Base-by-base conservation (phyloP, 2,329 filamentous ascomycete species). In the Aspergillus unguis region DNA sequence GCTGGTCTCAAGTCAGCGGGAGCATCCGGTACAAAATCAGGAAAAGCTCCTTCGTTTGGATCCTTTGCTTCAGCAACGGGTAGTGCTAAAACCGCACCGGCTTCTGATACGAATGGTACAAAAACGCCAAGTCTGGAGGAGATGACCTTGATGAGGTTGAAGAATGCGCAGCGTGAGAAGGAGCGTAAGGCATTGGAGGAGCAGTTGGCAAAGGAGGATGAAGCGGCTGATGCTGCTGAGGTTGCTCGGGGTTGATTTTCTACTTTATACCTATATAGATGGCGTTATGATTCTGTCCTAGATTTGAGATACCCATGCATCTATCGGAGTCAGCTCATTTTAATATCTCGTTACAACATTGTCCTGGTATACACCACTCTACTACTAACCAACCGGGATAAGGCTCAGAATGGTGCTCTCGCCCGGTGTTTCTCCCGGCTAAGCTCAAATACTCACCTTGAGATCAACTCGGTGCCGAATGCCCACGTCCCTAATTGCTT, bases 121-220 rank as follows among this genome's bases (percentile, higher is more conserved):
- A 68, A 65, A 23, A 65, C 64, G 35, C 72, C 71, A 8, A 77
- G 69, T 50, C 55, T 77, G n/a, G 68, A 77, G 56, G 75, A 77
- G 41, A 55, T 73, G 46, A 83, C 79, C 1, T 75, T 84, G 71
- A 83, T 80, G 54, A 75, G 80, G 51, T 58, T 85, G 37, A 79
- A 80, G 58, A 81, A 78, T 51, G 81, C 81, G 1, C 80, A 84
- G 65, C 75, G 74, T 37, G 73, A 75, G 59, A 75, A 77, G 26
- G 81, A 84, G 64, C 77, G 74, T 52, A 75, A 73, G 59, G 73
- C 74, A 31, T 56, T 81, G 9, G 80, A 81, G 55, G 80, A 82
- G 48, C 75, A 84, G 57, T 74, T 81, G 50, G 64, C 71, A 40
- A 74, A 73, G 59, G 75, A 76, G 56, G 79, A 81, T 38, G 74